phyloP scores from a whole-genome alignment of 129 eudicot genomes.

The Glebionis coronaria region DNA sequence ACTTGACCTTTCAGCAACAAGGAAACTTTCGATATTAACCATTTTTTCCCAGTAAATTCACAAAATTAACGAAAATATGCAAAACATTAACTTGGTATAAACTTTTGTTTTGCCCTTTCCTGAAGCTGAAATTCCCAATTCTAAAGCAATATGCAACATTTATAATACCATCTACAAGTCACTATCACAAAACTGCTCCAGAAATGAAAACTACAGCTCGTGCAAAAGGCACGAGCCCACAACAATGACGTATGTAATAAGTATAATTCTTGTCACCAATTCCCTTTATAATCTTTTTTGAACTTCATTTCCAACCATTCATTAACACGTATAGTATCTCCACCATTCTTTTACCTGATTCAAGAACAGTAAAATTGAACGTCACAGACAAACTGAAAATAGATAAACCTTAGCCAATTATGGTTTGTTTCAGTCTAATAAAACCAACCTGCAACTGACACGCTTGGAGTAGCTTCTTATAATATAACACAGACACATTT shows the following conservation, averaged over 20 bases:
- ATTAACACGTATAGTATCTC: constrained; percentile 36
- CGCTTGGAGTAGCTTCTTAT: constrained; percentile 29
- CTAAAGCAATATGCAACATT: constrained; percentile 26
- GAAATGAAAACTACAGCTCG: constrained; percentile 15
- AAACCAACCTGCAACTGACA: constrained; percentile 27
- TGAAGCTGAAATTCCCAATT: constrained; percentile 15
- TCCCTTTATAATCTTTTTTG: constrained; percentile 5
- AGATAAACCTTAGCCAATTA: constrained; percentile 6
- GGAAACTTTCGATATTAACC: neutral
- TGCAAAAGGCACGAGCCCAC: constrained; percentile 10
- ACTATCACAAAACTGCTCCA: constrained; percentile 20
- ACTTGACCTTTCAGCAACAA: neutral
- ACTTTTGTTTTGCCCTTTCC: constrained; percentile 5
- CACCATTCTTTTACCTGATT: constrained; percentile 27
- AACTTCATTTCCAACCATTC: constrained; percentile 27
- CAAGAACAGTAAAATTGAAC: constrained; percentile 6
- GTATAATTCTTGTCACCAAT: constrained; percentile 22
- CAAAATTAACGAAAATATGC: constrained; percentile 15
- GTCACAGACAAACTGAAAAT: neutral
- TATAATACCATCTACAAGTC: constrained; percentile 12
- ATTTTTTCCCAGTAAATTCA: neutral
- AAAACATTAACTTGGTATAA: constrained; percentile 10
- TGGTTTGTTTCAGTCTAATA: neutral
- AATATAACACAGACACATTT: constrained; percentile 62
- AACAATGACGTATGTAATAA: constrained; percentile 21